These are phyloP conservation scores for Yamadazyma buinensis DNA, from an alignment of 1,139 yeast genomes.

Conservation along the genomic window DNA sequence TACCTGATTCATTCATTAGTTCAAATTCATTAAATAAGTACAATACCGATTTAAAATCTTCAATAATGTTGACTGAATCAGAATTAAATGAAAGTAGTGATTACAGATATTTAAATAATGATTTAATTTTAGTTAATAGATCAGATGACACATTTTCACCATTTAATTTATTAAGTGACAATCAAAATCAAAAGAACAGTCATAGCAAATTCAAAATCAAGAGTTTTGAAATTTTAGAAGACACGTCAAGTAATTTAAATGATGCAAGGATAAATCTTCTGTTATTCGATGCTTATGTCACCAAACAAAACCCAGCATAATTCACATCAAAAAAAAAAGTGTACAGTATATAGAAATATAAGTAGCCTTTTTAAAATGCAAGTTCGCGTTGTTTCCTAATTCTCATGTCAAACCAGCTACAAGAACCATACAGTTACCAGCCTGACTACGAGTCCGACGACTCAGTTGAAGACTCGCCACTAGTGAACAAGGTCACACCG, in stretches of 20 bases:
- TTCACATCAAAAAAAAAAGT: no score
- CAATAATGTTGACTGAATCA: conserved; percentile 30
- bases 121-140: conserved; percentile 21
- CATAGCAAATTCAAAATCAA: conserved; percentile 25
- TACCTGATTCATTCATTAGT: conserved; percentile 29
- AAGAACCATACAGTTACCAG: conserved; percentile 8
- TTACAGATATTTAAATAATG: conserved; percentile 25
- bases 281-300: conserved; percentile 69
- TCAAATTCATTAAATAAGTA: conserved; percentile 22
- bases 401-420: conserved; percentile 5
- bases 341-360: no score
- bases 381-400: no score
- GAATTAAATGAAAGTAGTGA: conserved; percentile 37
- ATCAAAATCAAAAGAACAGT: conserved; percentile 2
- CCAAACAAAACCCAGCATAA: conserved; percentile 62
- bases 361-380: neutral
- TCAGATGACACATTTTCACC: conserved; percentile 14
- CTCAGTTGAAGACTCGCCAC: conserved; percentile 6
- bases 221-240: conserved; percentile 68
- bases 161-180: conserved; percentile 21
- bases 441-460: conserved; percentile 7
- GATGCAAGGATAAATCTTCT: conserved; percentile 71
- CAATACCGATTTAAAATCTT: conserved; percentile 20
- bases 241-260: conserved; percentile 55
- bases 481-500: conserved; percentile 5